phyloP scores from a whole-genome alignment of 1,284 basidiomycete genomes.

The Puccinia brachypodii region DNA sequence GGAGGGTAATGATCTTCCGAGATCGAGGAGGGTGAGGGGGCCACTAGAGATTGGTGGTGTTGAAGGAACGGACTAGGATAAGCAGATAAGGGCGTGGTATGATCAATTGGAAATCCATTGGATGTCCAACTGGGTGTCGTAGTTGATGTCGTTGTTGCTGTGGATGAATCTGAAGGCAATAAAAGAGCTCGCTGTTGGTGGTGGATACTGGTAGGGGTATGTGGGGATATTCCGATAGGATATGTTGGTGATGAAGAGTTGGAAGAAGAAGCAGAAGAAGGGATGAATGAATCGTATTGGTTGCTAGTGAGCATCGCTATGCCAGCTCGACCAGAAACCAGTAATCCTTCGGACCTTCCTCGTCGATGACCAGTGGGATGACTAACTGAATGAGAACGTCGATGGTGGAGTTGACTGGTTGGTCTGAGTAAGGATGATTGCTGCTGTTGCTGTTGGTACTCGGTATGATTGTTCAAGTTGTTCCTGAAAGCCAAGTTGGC shows the following conservation, averaged over 20 bases:
- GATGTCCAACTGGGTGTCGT: no score
- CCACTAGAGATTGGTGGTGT: neutral
- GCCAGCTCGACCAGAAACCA: no score
- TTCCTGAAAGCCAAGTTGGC: neutral
- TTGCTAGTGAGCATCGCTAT: neutral
- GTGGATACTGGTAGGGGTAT: neutral
- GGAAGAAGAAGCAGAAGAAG: no score
- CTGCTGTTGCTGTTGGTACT: no score
- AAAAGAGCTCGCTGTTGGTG: neutral
- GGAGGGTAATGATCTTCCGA: neutral
- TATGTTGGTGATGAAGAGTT: neutral
- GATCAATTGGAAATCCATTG: neutral
- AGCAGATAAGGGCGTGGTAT: neutral
- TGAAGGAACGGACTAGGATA: neutral
- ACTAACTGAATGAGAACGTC: slow-evolving; percentile 22
- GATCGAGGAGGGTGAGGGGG: neutral
- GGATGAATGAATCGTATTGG: neutral
- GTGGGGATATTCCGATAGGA: neutral
- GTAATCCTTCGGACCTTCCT: slow-evolving; percentile 12
- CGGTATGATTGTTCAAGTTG: no score
- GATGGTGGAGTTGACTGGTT: neutral
- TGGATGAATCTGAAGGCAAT: neutral
- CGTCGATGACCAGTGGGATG: slow-evolving; percentile 11
- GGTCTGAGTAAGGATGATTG: neutral
- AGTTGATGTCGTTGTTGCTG: no score